Evolutionary conservation across 139 green algal species (phyloP).

Genomic region (Limnomonas spitsbergensis): DNA sequence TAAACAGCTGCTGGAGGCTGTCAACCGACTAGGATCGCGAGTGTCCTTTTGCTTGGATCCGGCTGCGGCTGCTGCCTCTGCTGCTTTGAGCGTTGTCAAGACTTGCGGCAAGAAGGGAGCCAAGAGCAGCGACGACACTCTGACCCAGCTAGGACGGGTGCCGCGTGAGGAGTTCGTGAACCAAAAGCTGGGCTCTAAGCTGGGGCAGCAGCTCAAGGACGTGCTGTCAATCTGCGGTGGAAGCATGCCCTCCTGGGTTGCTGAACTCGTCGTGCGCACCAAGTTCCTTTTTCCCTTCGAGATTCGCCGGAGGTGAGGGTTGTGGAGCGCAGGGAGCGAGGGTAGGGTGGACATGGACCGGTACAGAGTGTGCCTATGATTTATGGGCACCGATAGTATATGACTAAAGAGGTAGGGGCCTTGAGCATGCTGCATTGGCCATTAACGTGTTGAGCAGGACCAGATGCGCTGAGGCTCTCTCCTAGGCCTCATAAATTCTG

Average conservation of each 20-base stretch:
- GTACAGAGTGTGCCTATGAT: too few relatives aligned
- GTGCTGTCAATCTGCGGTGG: constrained; percentile 84
- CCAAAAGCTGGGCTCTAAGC: constrained; percentile 84
- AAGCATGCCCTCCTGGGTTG: constrained; percentile 79
- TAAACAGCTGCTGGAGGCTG: constrained; percentile 63
- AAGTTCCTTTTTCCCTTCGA: constrained; percentile 89
- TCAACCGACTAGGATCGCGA: constrained; percentile 54
- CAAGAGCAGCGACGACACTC: too few relatives aligned
- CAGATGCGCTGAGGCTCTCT: too few relatives aligned
- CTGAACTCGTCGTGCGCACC: constrained; percentile 52
- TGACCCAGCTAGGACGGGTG: constrained; percentile 26
- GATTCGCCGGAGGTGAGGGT: constrained; percentile 48
- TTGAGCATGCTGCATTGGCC: too few relatives aligned
- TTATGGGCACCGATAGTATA: too few relatives aligned
- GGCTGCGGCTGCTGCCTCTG: too few relatives aligned
- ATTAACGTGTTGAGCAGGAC: too few relatives aligned
- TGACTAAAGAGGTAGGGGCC: too few relatives aligned
- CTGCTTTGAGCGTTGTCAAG: too few relatives aligned
- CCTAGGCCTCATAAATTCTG: too few relatives aligned
- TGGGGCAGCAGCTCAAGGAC: constrained; percentile 88
- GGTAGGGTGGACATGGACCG: not conserved
- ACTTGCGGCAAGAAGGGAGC: too few relatives aligned
- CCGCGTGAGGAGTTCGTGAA: constrained; percentile 75
- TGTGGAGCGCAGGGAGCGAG: too few relatives aligned
- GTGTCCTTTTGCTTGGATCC: not conserved